Evolutionary conservation across 208 protist species (phyloP).

Genomic region (Angomonas ambiguus): DNA sequence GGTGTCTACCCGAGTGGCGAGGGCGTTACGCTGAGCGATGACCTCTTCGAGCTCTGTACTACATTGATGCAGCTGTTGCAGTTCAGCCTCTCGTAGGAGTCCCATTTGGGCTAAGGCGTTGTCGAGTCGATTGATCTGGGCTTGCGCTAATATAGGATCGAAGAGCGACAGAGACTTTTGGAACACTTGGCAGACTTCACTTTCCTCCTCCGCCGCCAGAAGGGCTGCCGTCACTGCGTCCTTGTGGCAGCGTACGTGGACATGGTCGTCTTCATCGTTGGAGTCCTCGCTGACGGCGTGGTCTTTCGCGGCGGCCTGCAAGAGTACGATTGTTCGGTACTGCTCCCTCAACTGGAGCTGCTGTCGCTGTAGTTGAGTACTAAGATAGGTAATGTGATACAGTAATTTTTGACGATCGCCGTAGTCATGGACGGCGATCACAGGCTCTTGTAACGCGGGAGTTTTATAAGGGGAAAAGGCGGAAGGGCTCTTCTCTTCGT

Average conservation of each 20-base stretch:
- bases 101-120: conserved; percentile 71
- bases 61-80: conserved; percentile 27
- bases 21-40: conserved; percentile 29
- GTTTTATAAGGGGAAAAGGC: not conserved
- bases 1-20: conserved; percentile 30
- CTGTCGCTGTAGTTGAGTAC: conserved; percentile 71
- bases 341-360: conserved; percentile 67
- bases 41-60: conserved; percentile 34
- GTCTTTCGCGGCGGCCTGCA: conserved; percentile 15
- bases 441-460: not conserved
- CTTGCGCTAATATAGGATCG: conserved; percentile 75
- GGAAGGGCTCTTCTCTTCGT: not conserved
- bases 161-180: conserved; percentile 48
- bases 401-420: conserved; percentile 73
- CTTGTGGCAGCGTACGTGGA: conserved; percentile 11
- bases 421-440: conserved; percentile 68
- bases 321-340: conserved; percentile 37
- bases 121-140: conserved; percentile 77
- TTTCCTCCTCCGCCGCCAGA: conserved; percentile 38
- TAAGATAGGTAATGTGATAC: conserved; percentile 83
- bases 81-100: conserved; percentile 72
- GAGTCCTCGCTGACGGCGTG: not conserved
- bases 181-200: conserved; percentile 26
- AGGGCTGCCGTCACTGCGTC: conserved; percentile 32
- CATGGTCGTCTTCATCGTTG: not conserved